Conservation (phyloP, 164 flowering plant genomes). For the Annona cherimola region DNA sequence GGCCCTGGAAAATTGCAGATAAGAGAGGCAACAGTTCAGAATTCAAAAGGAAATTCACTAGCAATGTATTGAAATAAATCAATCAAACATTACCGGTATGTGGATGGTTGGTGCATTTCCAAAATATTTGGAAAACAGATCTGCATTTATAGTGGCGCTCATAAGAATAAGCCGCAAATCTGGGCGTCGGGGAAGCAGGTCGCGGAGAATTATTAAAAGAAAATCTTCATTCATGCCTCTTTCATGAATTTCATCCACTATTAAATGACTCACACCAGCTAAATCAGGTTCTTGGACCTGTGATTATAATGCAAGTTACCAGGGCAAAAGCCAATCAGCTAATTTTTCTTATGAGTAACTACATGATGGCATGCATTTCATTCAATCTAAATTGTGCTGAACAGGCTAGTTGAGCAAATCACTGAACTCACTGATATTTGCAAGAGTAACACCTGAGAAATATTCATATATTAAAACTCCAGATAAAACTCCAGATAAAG, state of each 20-base stretch:
- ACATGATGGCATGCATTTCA: no score
- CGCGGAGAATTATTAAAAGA: slow-evolving; percentile 73
- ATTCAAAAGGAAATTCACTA: background rate
- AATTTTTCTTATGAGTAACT: no score
- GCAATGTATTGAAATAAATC: background rate
- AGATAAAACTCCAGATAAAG: no score
- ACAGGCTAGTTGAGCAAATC: no score
- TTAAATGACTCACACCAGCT: slow-evolving; percentile 78
- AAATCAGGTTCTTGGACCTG: slow-evolving; percentile 86
- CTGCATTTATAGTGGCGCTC: slow-evolving; percentile 98
- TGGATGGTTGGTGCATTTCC: slow-evolving; percentile 85
- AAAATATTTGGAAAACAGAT: slow-evolving; percentile 83
- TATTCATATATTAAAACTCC: no score
- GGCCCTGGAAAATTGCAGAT: slow-evolving; percentile 39
- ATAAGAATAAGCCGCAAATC: slow-evolving; percentile 82
- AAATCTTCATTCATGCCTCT: slow-evolving; percentile 99
- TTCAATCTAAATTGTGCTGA: no score
- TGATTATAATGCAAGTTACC: slow-evolving; percentile 12
- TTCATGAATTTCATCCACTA: slow-evolving; percentile 98
- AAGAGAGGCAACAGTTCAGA: background rate
- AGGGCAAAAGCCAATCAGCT: background rate
- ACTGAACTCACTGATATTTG: no score
- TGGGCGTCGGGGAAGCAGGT: slow-evolving; percentile 87
- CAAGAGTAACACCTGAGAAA: no score
- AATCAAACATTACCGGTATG: slow-evolving; percentile 54